phyloP scores from a whole-genome alignment of 805 yeast species.

The Kodamaea sagamina region DNA sequence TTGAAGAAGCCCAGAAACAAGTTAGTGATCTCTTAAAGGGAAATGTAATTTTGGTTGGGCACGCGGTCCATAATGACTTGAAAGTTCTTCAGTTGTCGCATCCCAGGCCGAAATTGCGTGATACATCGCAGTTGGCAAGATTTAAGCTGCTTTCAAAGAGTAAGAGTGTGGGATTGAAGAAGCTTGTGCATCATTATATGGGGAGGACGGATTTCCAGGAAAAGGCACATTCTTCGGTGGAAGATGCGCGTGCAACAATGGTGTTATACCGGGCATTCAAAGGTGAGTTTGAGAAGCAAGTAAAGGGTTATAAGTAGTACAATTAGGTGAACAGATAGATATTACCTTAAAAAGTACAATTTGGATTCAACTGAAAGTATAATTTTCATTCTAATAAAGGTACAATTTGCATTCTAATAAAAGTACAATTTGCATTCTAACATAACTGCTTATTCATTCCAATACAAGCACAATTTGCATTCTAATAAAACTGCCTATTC shows the following conservation, averaged over 20 bases:
- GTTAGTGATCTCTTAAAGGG: constrained; percentile 55
- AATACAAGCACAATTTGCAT: background rate
- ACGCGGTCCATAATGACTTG: constrained; percentile 79
- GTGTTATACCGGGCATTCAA: constrained; percentile 64
- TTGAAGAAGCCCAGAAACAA: constrained; percentile 63
- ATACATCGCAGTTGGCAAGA: constrained; percentile 65
- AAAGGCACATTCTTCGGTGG: constrained; percentile 82
- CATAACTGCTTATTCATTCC: too few relatives aligned
- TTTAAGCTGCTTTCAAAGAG: constrained; percentile 71
- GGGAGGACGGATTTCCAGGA: constrained; percentile 61
- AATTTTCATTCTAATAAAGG: too few relatives aligned
- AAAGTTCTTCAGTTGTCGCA: constrained; percentile 67
- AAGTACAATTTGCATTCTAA: too few relatives aligned
- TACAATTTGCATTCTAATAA: too few relatives aligned
- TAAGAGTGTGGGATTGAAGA: constrained; percentile 72
- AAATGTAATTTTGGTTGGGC: constrained; percentile 69
- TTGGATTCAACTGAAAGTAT: too few relatives aligned
- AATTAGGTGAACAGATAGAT: too few relatives aligned
- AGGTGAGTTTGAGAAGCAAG: constrained; percentile 45
- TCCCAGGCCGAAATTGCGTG: constrained; percentile 64
- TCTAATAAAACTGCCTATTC: background rate
- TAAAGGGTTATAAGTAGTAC: background rate
- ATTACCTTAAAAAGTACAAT: too few relatives aligned
- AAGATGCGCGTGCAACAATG: constrained; percentile 91
- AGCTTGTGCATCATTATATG: constrained; percentile 57